Evolutionary conservation across 208 protist species (phyloP).

Genomic region (Crithidia expoeki): DNA sequence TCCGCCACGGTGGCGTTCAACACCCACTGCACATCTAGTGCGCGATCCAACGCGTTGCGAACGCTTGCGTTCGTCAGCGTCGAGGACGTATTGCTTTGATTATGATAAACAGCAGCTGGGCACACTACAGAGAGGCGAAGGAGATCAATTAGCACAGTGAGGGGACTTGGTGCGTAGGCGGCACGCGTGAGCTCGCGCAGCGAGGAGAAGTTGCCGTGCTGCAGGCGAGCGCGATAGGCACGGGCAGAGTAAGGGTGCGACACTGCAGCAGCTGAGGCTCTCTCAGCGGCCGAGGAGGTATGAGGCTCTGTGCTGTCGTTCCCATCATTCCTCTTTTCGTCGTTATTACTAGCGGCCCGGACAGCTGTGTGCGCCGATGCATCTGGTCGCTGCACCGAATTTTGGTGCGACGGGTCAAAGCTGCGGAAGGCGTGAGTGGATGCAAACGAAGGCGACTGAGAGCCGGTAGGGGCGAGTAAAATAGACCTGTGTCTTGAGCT

Average conservation of each 20-base stretch:
- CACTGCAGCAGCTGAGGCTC: not conserved
- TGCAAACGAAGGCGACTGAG: not conserved
- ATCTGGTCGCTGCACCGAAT: not conserved
- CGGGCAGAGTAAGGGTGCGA: slow-evolving; percentile 40
- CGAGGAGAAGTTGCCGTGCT: slow-evolving; percentile 45
- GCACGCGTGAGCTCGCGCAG: slow-evolving; percentile 55
- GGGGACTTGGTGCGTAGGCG: slow-evolving; percentile 63
- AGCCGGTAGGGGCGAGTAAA: not conserved
- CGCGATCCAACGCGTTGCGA: slow-evolving; percentile 26
- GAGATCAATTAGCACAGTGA: slow-evolving; percentile 67
- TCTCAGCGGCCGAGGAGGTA: not conserved
- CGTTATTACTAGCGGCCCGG: not conserved
- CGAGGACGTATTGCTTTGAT: not conserved
- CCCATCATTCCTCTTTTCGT: not conserved
- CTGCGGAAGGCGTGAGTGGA: slow-evolving; percentile 19
- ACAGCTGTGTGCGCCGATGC: not conserved
- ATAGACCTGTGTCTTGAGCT: not conserved
- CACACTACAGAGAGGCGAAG: slow-evolving; percentile 24
- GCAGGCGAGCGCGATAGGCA: slow-evolving; percentile 65
- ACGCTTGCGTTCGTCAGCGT: not conserved
- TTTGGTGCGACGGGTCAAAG: not conserved
- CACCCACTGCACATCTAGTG: slow-evolving; percentile 30
- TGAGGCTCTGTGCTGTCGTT: not conserved
- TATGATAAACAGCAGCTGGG: not conserved
- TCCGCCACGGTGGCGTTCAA: slow-evolving; percentile 29